Evolutionary conservation across 192 early-diverging fungal species (phyloP).

Genomic region (Jimgerdemannia flammicorona): DNA sequence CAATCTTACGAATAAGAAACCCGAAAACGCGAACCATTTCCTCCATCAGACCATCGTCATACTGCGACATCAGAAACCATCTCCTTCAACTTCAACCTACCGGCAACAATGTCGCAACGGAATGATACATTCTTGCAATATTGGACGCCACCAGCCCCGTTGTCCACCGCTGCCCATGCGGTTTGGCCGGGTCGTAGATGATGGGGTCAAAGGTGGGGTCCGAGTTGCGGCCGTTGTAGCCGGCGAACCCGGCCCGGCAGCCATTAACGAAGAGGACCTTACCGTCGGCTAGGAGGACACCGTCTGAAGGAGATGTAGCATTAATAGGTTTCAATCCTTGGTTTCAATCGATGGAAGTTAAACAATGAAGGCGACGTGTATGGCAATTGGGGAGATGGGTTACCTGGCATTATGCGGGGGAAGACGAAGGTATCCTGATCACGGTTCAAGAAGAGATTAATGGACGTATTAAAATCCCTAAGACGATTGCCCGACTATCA

Average conservation of each 20-base stretch:
- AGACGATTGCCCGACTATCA: no score
- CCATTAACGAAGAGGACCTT: constrained; percentile 53
- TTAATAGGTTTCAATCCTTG: no score
- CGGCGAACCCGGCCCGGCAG: constrained; percentile 45
- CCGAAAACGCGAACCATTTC: no score
- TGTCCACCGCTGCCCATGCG: constrained; percentile 37
- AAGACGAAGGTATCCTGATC: constrained; percentile 33
- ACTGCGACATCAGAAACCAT: background rate
- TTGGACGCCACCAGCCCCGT: constrained; percentile 39
- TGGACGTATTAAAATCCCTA: no score
- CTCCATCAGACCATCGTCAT: no score
- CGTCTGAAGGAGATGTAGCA: constrained; percentile 11
- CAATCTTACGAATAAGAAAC: no score
- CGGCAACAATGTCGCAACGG: constrained; percentile 41
- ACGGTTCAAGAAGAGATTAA: background rate
- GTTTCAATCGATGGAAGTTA: no score
- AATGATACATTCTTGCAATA: constrained; percentile 64
- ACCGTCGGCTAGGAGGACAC: constrained; percentile 45
- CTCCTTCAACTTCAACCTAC: background rate
- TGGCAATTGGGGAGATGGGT: background rate
- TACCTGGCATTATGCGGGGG: constrained; percentile 38
- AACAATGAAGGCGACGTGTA: no score
- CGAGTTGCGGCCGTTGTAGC: constrained; percentile 30
- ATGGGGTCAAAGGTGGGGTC: constrained; percentile 48
- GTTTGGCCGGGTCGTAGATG: constrained; percentile 47